Evolutionary conservation across 257 asterid genomes (phyloP), one percentile per base, ranked within the genome.

Genomic region (Scutellaria barbata): DNA sequence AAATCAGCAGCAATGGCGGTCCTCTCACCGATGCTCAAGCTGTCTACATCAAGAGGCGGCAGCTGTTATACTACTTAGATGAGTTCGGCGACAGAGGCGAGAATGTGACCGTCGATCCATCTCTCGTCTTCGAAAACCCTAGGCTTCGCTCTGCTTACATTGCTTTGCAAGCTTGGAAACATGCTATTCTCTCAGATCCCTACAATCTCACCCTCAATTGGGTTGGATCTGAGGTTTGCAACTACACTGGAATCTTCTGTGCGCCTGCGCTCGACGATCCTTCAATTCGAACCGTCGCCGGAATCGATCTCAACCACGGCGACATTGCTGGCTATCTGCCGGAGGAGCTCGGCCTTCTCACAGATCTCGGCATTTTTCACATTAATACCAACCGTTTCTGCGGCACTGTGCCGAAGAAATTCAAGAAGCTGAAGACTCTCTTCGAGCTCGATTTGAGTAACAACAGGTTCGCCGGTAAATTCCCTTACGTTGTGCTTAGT

Each of bases 251-350:
- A n/a, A 84, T 91, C 0, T 89, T 63, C 82, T 91, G 97, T 74
- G 96, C 97, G 2, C 90, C 67, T 0, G 95, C 97, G 7, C 82
- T 68, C 0, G 96, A 91, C 72, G 63, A 91, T 30, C 74, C 83
- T 3, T 73, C 78, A 0, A 68, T 89, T 58, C 82, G 69, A 5
- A 89, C 96, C 0, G 96, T 91, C 0, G 97, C 95, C 8, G 95
- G 89, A 41, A 87, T 91, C 55, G 97, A 91, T 73, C 88, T 89
- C 25, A 89, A 91, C 90, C 97, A 91, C 37, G 96, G 89, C 5
- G 97, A 91, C 77, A 91, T 91, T 68, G 97, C 97, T 1, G 97
- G 97, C 0, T 91, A 91, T 60, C 82, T 91, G 8, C 97, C 97
- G 0, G 95, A 86, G 47, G 97, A 91, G 75, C 90, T 91, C 17